Conservation (phyloP, 2,329 filamentous ascomycete species). For the Pyrenophora graminea region DNA sequence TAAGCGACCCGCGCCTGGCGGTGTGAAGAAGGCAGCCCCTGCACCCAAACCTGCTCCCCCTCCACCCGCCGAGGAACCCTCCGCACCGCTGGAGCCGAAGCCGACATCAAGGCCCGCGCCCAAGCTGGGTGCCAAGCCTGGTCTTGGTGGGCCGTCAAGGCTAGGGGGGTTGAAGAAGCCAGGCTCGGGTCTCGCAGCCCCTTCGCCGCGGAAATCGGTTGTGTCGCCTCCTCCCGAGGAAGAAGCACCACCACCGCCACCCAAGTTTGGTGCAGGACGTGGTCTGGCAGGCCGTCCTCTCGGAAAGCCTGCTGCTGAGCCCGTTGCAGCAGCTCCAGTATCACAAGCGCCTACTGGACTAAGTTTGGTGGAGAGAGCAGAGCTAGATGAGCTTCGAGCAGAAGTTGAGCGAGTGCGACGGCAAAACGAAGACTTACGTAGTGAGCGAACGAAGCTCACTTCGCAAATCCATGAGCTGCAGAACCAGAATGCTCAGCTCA, state of each 20-base stretch:
- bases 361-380: conserved; percentile 81
- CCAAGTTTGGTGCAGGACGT: conserved; percentile 66
- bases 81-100: conserved; percentile 62
- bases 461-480: conserved; percentile 93
- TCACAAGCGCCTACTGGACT: conserved; percentile 65
- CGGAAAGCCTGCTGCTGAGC: conserved; percentile 80
- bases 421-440: conserved; percentile 77
- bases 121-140: conserved; percentile 49
- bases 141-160: conserved; percentile 40
- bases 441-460: conserved; percentile 78
- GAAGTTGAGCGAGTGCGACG: conserved; percentile 79
- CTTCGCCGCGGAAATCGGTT: conserved; percentile 49
- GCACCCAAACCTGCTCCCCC: conserved; percentile 44
- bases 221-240: conserved; percentile 52
- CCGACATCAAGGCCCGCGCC: conserved; percentile 58
- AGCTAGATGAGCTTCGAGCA: conserved; percentile 83
- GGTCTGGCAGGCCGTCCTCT: conserved; percentile 86
- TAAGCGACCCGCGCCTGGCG: conserved; percentile 57
- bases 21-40: conserved; percentile 58
- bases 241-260: conserved; percentile 52
- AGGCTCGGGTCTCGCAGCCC: conserved; percentile 43
- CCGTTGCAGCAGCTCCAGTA: conserved; percentile 46
- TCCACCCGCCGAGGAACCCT: conserved; percentile 50
- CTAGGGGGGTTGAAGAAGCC: conserved; percentile 51
- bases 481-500: conserved; percentile 93